Base-by-base conservation (phyloP, 1,284 basidiomycete species). In the Puccinia brachypodii region DNA sequence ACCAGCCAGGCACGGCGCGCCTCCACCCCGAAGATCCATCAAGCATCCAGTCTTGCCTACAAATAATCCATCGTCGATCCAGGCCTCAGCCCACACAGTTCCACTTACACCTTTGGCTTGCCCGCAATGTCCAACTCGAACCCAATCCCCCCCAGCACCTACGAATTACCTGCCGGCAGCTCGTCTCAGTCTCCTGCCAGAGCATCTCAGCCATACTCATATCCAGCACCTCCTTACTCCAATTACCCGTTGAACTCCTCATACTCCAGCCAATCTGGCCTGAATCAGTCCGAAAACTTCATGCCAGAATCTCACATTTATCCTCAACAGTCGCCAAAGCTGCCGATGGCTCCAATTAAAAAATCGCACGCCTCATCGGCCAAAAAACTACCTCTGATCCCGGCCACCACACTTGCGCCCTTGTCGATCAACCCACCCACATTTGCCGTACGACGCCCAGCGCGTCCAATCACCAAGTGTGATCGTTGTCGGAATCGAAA, bases 391-490 rank as follows among this genome's bases (percentile, higher is more conserved):
- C 53, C 53, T 56, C 53, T 56, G 19, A 25, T 56, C 53, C 53
- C 53, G 8, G n/a, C 53, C 50, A 7, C 19, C 8, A 13, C 50
- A 19, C 50, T 19, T 22, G n/a, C 19, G 8, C n/a, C 53, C n/a
- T 25, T 25, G n/a, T 36, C 58, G 3, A 62, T 28, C 56, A 62
- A 62, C 33, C 33, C 62, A 7, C 53, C n/a, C 19, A 53, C n/a
- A 4, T 66, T 66, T 66, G n/a, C 56, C 36, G 19, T 38, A 6
- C 56, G 74, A 2, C 53, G 74, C 44, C 74, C 74, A 3, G 74
- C 60, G 1, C 56, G 78, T 42, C 68, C 78, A 36, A 81, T 72
- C 53, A 81, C 78, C 44, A 81, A 74, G 58, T 81, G 78, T 58
- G 68, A 62, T 74, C 78, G 78, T 11, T 81, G 78, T 50, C 50